phyloP scores from a whole-genome alignment of 441 rosid species.

The Syzygium syzygioides region DNA sequence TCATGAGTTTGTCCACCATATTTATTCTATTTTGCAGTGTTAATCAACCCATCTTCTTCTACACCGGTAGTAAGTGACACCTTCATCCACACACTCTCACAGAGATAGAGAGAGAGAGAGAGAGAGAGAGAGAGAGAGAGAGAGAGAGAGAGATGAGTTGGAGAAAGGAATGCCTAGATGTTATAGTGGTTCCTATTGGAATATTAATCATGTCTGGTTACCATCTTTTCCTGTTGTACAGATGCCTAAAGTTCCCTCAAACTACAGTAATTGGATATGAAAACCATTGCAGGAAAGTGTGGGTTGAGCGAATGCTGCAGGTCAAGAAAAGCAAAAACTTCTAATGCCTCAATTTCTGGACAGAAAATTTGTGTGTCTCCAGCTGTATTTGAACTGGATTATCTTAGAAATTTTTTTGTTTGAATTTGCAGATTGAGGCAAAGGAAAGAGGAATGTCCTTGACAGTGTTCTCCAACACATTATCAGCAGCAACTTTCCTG shows the following conservation, averaged over 20 bases:
- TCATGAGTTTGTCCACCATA: background rate
- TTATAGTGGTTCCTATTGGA: background rate
- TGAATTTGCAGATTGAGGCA: slow-evolving; percentile 6
- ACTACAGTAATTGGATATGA: slow-evolving; percentile 29
- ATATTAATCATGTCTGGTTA: background rate
- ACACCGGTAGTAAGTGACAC: background rate
- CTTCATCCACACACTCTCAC: background rate
- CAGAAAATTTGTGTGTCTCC: background rate
- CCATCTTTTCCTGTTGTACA: background rate
- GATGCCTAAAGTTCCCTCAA: background rate
- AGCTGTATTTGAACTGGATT: background rate
- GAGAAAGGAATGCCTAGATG: background rate
- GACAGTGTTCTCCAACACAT: background rate
- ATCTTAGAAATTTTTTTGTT: background rate
- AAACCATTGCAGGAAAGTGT: slow-evolving; percentile 25
- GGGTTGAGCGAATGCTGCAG: slow-evolving; percentile 40
- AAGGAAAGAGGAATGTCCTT: slow-evolving; percentile 3
- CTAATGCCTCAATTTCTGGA: background rate
- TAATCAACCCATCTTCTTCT: background rate
- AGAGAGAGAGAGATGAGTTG: background rate
- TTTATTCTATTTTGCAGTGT: background rate
- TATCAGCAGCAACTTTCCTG: slow-evolving; percentile 22
- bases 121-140: background rate
- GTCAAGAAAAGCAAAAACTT: background rate
- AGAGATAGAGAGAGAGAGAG: background rate